Base-by-base conservation (phyloP, 2,329 filamentous ascomycete species). In the Pseudogymnoascus sp. region DNA sequence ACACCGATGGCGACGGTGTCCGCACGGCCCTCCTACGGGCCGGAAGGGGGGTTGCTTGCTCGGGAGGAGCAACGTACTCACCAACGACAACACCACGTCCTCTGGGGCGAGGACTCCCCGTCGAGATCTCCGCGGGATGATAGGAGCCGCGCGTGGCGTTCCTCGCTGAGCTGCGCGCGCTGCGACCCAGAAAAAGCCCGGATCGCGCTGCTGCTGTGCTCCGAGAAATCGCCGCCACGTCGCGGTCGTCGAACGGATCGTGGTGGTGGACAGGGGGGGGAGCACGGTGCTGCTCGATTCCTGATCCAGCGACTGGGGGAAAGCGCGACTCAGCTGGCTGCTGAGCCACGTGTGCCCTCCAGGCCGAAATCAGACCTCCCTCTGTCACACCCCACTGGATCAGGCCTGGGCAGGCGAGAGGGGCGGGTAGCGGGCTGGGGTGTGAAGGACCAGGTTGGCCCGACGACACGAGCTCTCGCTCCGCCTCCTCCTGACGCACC, bases 1-100 rank as follows among this genome's bases (percentile, higher is more conserved):
- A 57, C 47, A 57, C 26, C 47, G 47, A 57, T 18, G 47, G 47
- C 31, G 47, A 57, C 26, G 47, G 47, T 57, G 47, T 34, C 47
- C 6, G 47, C 26, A 10, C 12, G 26, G 29, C 47, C 11, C n/a
- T 57, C 4, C 23, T 21, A 12, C 21, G 47, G 47, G n/a, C 26
- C 31, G 29, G 47, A 18, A 57, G 29, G 26, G 47, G 47, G 47
- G 47, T 54, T 2, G 26, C 18, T 0, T 57, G 47, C 47, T 57
- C 47, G 29, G 47, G 47, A 57, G 47, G 47, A 57, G 47, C 47
- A 57, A 57, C 3, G 10, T 11, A 31, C 29, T 57, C 47, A 29
- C 47, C 14, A 2, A 16, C 5, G n/a, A 57, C 47, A 57, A 57
- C 47, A 57, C 26, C 26, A 18, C 47, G 47, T 34, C 47, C 47